Evolutionary conservation across 2,329 filamentous ascomycete genomes (phyloP), one percentile per base, ranked within the genome.

Genomic region (Microcyclospora tardicrescens): DNA sequence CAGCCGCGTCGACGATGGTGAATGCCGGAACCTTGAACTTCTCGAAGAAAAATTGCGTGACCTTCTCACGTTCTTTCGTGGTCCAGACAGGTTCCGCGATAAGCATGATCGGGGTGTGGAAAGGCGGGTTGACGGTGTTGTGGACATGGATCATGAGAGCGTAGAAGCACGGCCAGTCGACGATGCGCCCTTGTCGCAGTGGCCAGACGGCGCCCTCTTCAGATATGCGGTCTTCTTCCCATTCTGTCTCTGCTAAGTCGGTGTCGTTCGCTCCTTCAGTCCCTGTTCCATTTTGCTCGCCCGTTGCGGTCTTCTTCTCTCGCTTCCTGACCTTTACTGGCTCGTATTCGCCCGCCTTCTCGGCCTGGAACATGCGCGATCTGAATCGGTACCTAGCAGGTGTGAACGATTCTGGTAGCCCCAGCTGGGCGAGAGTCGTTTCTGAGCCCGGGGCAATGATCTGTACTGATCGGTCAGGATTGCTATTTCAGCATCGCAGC

Each of bases 31-130:
- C 91, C 65, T 89, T 91, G 57, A 93, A 94, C 63, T 91, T 93
- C 63, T 98, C 91, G 55, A 98, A 98, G 47, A 96, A 77, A 67
- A 94, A 98, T 46, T 91, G 84, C 11, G 87, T 83, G 48, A 98
- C 79, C 30, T 74, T 75, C 62, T 96, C 89, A 57, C 81, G 81
- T 60, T 95, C 86, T 45, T 81, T 79, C 8, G 82, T 77, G 3
- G 85, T 86, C 89, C 91, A 98, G 50, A 79, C 80, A 3, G 91
- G 87, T 50, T 93, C 84, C 6, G 82, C 75, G 61, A 96, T 81
- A 45, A 98, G 75, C 59, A 96, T 72, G 47, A 98, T 84, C 2
- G 91, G 87, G 0, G 89, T 95, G 64, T 95, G 91, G 59, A 94
- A 91, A 2, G 84, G 85, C 16, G 85, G 86, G 43, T 85, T 91